Conservation (phyloP, 1,139 yeast genomes). For the Kodamaea derodonti region DNA sequence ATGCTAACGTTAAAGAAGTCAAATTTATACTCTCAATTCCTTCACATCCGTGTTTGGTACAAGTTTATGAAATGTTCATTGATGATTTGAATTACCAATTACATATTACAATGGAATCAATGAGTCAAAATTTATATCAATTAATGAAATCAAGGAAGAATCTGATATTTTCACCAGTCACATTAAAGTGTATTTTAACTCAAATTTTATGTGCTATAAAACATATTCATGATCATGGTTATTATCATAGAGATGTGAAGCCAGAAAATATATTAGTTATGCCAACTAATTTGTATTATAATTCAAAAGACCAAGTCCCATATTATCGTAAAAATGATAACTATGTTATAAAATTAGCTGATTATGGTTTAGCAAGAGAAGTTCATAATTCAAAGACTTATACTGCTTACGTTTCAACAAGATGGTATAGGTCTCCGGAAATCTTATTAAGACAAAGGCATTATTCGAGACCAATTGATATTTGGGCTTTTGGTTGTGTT, state of each 20-base stretch:
- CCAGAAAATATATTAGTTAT: conserved; percentile 73
- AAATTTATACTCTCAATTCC: conserved; percentile 67
- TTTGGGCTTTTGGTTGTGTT: conserved; percentile 93
- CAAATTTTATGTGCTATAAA: conserved; percentile 74
- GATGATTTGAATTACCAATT: conserved; percentile 56
- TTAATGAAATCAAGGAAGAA: conserved; percentile 57
- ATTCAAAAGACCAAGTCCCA: conserved; percentile 39
- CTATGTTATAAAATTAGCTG: conserved; percentile 78
- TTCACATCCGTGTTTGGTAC: conserved; percentile 68
- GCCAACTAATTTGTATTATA: conserved; percentile 52
- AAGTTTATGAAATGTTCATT: conserved; percentile 72
- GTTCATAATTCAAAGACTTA: conserved; percentile 51
- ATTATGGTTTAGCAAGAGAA: conserved; percentile 84
- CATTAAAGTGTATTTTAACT: conserved; percentile 59
- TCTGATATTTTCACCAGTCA: conserved; percentile 50
- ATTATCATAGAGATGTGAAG: conserved; percentile 84
- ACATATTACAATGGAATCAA: conserved; percentile 84
- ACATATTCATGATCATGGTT: conserved; percentile 75
- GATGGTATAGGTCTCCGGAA: conserved; percentile 97
- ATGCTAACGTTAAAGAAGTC: conserved; percentile 67
- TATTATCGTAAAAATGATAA: conserved; percentile 37
- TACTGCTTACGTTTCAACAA: conserved; percentile 83
- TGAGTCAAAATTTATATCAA: conserved; percentile 79
- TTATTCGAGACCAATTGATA: conserved; percentile 78
- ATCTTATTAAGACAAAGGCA: conserved; percentile 63